A percentile compares a stretch with the other conserved stretches of the same genome.
phyloP scores from a whole-genome alignment of 345 rosid genomes.

The Bruguiera gymnorhiza region DNA sequence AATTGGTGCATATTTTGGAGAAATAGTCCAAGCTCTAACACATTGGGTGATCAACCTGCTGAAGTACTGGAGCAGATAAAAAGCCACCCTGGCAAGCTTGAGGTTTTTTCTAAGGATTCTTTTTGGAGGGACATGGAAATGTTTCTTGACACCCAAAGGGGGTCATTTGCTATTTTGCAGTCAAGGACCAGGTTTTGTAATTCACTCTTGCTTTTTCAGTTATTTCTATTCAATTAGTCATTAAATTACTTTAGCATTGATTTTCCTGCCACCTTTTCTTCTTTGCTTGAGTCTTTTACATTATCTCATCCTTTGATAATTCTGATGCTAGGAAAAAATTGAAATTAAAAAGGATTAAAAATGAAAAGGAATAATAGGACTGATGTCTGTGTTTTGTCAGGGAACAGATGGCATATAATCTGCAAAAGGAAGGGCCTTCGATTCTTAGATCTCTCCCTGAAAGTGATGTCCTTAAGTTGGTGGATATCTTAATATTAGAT shows the following conservation, averaged over 20 bases:
- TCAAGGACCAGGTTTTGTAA: conserved; percentile 63
- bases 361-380: neutral
- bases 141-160: conserved; percentile 51
- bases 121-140: conserved; percentile 62
- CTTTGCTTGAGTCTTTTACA: no score
- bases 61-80: conserved; percentile 22
- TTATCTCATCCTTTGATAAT: neutral
- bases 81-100: conserved; percentile 25
- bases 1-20: conserved; percentile 39
- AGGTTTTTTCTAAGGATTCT: conserved; percentile 37
- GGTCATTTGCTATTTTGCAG: conserved; percentile 42
- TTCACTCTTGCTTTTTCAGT: neutral
- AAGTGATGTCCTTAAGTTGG: conserved; percentile 48
- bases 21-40: conserved; percentile 20
- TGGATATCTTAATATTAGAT: conserved; percentile 54
- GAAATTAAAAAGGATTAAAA: neutral
- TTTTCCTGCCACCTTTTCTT: no score
- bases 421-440: conserved; percentile 59
- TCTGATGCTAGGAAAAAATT: neutral
- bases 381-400: conserved; percentile 30
- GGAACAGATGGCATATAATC: conserved; percentile 52
- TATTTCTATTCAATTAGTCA: no score
- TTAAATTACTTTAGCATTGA: no score
- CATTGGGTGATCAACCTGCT: conserved; percentile 26
- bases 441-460: conserved; percentile 42